These are phyloP conservation scores for Capsicum pubescens DNA, from an alignment of 257 asterid genomes.

Conservation along the genomic window DNA sequence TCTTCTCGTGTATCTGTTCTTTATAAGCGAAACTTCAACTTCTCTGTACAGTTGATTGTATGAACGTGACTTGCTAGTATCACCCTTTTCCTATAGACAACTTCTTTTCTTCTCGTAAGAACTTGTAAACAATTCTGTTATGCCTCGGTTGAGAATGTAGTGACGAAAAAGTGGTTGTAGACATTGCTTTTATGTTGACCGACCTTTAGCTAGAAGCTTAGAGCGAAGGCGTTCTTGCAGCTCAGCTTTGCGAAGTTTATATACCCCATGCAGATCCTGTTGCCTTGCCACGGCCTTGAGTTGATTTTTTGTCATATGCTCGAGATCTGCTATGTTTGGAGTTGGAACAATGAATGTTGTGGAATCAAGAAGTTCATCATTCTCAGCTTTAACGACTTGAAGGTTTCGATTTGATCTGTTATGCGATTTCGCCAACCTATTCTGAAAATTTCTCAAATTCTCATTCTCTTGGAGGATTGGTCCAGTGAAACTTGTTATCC, in stretches of 20 bases:
- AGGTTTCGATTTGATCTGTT: conserved; percentile 21
- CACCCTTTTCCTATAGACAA: not conserved
- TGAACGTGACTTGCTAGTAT: conserved; percentile 21
- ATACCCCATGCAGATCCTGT: conserved; percentile 37
- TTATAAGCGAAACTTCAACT: not conserved
- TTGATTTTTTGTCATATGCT: conserved; percentile 27
- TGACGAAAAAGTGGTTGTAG: not conserved
- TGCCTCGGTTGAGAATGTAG: not conserved
- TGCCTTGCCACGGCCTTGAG: conserved; percentile 51
- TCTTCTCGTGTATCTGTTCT: not conserved
- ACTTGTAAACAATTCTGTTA: not conserved
- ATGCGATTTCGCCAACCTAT: not conserved
- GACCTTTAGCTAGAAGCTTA: not conserved
- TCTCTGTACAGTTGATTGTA: conserved; percentile 16
- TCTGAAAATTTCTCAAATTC: conserved; percentile 28
- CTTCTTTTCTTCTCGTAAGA: conserved; percentile 8
- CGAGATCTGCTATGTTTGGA: not conserved
- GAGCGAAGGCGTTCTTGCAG: conserved; percentile 36
- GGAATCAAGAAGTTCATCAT: conserved; percentile 19
- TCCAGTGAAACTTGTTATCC: conserved; percentile 5
- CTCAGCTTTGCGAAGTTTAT: conserved; percentile 41
- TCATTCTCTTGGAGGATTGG: conserved; percentile 30
- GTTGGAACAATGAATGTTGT: conserved; percentile 22
- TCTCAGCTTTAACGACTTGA: conserved; percentile 21
- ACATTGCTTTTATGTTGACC: not conserved